phyloP scores from a whole-genome alignment of 768 basidiomycete species.

The Glaciozyma martinii region DNA sequence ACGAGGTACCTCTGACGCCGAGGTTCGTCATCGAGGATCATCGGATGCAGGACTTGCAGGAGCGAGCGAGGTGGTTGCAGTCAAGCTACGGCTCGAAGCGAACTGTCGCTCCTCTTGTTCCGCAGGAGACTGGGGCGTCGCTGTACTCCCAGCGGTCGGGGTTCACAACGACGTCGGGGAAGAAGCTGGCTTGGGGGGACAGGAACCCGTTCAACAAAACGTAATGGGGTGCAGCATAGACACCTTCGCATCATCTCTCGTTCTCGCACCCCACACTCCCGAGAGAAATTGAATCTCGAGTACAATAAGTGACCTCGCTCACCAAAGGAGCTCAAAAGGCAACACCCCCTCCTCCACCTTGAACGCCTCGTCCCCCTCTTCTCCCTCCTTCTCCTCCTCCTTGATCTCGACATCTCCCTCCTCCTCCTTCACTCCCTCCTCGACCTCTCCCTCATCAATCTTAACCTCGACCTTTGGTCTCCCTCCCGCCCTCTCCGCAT shows the following conservation, averaged over 20 bases:
- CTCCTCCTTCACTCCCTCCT: background rate
- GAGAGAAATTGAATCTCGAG: too few species aligned
- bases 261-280: too few species aligned
- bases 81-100: constrained; percentile 1
- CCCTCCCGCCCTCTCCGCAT: background rate
- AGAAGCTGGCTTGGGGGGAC: background rate
- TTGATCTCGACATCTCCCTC: background rate
- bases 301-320: too few species aligned
- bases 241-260: too few species aligned
- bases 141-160: background rate
- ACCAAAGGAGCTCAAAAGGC: too few species aligned
- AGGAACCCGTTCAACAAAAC: background rate
- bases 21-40: constrained; percentile 3
- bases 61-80: background rate
- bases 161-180: background rate
- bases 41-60: background rate
- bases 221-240: background rate
- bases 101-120: background rate
- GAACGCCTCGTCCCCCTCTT: background rate
- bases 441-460: background rate
- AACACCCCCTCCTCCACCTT: background rate
- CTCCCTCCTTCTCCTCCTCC: constrained; percentile 1
- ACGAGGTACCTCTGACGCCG: constrained; percentile 4
- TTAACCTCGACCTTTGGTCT: background rate
- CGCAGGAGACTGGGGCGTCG: background rate